Evolutionary conservation across 192 early-diverging fungal genomes (phyloP).

Genomic region (Umbelopsis sp.): DNA sequence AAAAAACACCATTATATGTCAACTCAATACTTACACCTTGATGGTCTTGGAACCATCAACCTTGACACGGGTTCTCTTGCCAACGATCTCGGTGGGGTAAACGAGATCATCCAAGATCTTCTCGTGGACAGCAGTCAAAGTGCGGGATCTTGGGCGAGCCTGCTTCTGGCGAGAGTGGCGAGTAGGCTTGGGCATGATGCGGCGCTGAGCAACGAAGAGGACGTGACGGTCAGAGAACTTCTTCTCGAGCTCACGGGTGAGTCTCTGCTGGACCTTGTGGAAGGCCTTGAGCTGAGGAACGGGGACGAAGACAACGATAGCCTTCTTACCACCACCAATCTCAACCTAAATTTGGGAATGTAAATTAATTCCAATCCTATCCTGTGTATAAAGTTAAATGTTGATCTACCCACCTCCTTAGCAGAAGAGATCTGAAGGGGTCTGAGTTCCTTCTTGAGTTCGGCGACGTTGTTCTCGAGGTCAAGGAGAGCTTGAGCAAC

Average conservation of each 20-base stretch:
- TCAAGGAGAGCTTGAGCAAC: conserved; percentile 96
- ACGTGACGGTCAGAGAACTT: conserved; percentile 99
- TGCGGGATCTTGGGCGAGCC: conserved; percentile 93
- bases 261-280: conserved; percentile 92
- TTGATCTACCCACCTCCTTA: conserved; percentile 74
- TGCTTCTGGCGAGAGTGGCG: conserved; percentile 90
- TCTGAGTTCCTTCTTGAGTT: conserved; percentile 96
- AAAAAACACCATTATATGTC: not conserved
- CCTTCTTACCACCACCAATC: conserved; percentile 93
- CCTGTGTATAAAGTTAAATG: not conserved
- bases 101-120: conserved; percentile 96
- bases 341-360: conserved; percentile 60
- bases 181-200: conserved; percentile 93
- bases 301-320: conserved; percentile 96
- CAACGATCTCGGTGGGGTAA: conserved; percentile 99
- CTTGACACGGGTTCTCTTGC: conserved; percentile 96
- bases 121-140: conserved; percentile 95
- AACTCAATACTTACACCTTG: conserved; percentile 76
- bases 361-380: not conserved
- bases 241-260: conserved; percentile 99
- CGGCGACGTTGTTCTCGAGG: conserved; percentile 92
- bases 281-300: conserved; percentile 92
- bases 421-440: conserved; percentile 92
- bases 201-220: conserved; percentile 89
- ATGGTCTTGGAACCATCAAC: conserved; percentile 92